Percentiles rank a stretch among this genome's conserved stretches.
Conservation (phyloP, 2,329 filamentous ascomycete species). For the Fusarium chuoi region DNA sequence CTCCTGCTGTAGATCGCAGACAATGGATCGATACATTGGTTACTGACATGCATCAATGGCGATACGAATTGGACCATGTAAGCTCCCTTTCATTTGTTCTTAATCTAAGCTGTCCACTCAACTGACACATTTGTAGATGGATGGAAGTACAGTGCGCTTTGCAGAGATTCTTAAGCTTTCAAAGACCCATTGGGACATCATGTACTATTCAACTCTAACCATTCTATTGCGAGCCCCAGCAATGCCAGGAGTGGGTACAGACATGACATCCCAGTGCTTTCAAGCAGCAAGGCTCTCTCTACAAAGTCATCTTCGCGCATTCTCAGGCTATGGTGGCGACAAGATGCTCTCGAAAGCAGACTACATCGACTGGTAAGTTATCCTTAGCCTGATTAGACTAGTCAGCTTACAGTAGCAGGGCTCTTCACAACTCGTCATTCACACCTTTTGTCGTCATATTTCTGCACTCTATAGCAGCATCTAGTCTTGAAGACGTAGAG, state of each 20-base stretch:
- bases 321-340: slow-evolving; percentile 19
- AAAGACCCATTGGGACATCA: slow-evolving; percentile 27
- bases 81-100: neutral
- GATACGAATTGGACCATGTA: slow-evolving; percentile 16
- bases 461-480: slow-evolving; percentile 26
- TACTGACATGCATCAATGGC: slow-evolving; percentile 21
- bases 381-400: no score
- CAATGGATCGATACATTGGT: slow-evolving; percentile 13
- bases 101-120: fast-evolving
- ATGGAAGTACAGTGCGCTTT: slow-evolving; percentile 14
- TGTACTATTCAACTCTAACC: slow-evolving; percentile 37
- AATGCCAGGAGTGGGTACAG: slow-evolving; percentile 1
- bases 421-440: slow-evolving; percentile 37
- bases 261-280: slow-evolving; percentile 30
- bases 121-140: neutral
- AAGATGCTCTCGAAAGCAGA: slow-evolving; percentile 26
- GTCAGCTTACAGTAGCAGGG: slow-evolving; percentile 21
- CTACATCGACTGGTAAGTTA: slow-evolving; percentile 34
- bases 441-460: slow-evolving; percentile 37
- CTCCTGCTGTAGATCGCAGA: slow-evolving; percentile 7
- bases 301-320: slow-evolving; percentile 25
- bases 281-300: slow-evolving; percentile 26
- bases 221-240: slow-evolving; percentile 25
- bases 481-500: slow-evolving; percentile 6
- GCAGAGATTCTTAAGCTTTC: slow-evolving; percentile 6